These are phyloP conservation scores for Ascochyta rabiei DNA, from an alignment of 2,329 filamentous ascomycete species.

Conservation along the genomic window DNA sequence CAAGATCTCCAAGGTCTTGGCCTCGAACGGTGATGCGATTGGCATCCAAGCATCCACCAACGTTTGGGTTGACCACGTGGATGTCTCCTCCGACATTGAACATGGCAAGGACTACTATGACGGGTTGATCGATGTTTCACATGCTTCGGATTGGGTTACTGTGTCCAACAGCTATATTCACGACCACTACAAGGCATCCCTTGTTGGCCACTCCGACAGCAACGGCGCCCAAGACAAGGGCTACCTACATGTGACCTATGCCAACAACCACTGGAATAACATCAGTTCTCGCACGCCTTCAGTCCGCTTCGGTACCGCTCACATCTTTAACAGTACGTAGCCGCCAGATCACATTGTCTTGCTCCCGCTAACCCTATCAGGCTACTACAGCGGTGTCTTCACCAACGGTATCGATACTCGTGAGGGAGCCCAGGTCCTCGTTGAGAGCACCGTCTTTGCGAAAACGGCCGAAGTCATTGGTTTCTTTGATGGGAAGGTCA, in stretches of 20 bases:
- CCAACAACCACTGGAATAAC: slow-evolving; percentile 70
- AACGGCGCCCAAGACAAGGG: slow-evolving; percentile 65
- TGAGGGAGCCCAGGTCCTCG: slow-evolving; percentile 50
- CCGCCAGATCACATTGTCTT: neutral
- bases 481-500: slow-evolving; percentile 1
- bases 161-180: slow-evolving; percentile 60
- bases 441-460: slow-evolving; percentile 50
- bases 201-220: slow-evolving; percentile 65
- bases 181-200: slow-evolving; percentile 65
- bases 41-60: slow-evolving; percentile 56
- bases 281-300: slow-evolving; percentile 68
- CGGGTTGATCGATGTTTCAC: slow-evolving; percentile 68
- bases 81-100: slow-evolving; percentile 64
- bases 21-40: slow-evolving; percentile 58
- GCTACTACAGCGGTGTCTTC: slow-evolving; percentile 47
- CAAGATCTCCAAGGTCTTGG: slow-evolving; percentile 56
- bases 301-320: slow-evolving; percentile 69
- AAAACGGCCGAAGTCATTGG: slow-evolving; percentile 4
- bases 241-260: slow-evolving; percentile 67
- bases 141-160: slow-evolving; percentile 67
- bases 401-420: slow-evolving; percentile 51
- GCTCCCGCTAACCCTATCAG: neutral
- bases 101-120: slow-evolving; percentile 74
- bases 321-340: slow-evolving; percentile 59
- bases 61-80: slow-evolving; percentile 71